Evolutionary conservation across 1,139 yeast species (phyloP).

Genomic region (Candida labiduridarum): DNA sequence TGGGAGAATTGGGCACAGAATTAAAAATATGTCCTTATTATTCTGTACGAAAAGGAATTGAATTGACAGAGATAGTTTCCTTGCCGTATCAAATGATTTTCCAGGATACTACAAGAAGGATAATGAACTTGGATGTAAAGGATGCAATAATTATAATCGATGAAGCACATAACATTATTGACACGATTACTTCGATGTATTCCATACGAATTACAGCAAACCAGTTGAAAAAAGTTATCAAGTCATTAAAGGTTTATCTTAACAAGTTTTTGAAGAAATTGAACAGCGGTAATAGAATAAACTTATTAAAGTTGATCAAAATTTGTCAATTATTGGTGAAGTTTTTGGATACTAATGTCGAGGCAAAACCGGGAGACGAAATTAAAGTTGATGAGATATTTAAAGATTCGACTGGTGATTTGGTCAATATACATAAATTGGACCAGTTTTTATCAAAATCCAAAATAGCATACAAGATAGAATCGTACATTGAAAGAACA

Average conservation of each 20-base stretch:
- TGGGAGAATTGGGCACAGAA: conserved; percentile 60
- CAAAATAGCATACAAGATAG: conserved; percentile 84
- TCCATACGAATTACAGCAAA: conserved; percentile 58
- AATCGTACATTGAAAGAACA: conserved; percentile 60
- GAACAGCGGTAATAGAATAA: conserved; percentile 74
- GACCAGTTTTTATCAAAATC: conserved; percentile 65
- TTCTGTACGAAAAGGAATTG: conserved; percentile 60
- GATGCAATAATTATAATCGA: conserved; percentile 79
- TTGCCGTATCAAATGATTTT: conserved; percentile 84
- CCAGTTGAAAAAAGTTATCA: conserved; percentile 49
- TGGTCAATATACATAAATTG: conserved; percentile 69
- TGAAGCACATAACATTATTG: conserved; percentile 90
- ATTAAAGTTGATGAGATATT: conserved; percentile 58
- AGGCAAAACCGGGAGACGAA: conserved; percentile 53
- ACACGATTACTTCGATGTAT: conserved; percentile 70
- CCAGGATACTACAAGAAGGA: conserved; percentile 62
- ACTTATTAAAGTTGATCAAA: conserved; percentile 64
- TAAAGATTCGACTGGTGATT: conserved; percentile 62
- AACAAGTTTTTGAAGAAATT: conserved; percentile 62
- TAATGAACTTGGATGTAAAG: conserved; percentile 59
- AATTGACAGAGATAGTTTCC: conserved; percentile 71
- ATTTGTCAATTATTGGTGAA: conserved; percentile 53
- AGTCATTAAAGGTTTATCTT: conserved; percentile 56
- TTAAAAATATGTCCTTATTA: conserved; percentile 81
- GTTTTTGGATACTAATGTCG: conserved; percentile 34